These are phyloP conservation scores for Aspergillus spinulosporus DNA, from an alignment of 2,329 filamentous ascomycete species.

Conservation along the genomic window DNA sequence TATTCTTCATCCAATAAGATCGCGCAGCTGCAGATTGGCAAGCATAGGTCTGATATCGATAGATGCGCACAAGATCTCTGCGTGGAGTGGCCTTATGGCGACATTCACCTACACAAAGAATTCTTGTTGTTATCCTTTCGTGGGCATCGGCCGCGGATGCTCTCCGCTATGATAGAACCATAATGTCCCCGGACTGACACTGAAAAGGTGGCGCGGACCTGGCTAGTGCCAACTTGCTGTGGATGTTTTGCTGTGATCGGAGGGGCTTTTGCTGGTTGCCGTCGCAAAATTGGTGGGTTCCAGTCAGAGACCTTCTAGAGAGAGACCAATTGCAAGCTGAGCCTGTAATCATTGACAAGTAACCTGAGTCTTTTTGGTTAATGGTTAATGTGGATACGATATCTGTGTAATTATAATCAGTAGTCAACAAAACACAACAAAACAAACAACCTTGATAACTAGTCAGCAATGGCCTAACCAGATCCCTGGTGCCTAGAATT, in stretches of 20 bases:
- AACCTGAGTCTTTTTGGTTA: not conserved
- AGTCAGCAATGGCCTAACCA: not conserved
- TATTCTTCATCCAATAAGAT: too few species aligned
- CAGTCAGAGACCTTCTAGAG: conserved; percentile 32
- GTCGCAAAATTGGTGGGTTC: not conserved
- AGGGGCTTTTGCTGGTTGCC: conserved; percentile 30
- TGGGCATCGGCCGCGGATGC: too few species aligned
- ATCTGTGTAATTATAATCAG: not conserved
- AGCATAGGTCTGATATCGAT: too few species aligned
- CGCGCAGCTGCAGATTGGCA: too few species aligned
- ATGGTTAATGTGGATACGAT: not conserved
- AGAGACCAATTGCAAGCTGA: conserved; percentile 47
- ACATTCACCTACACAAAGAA: too few species aligned
- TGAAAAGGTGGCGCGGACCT: conserved; percentile 36
- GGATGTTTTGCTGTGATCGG: conserved; percentile 47
- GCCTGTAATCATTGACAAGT: conserved; percentile 23
- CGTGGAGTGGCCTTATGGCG: too few species aligned
- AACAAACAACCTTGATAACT: not conserved
- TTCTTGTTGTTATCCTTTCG: too few species aligned
- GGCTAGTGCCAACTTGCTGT: conserved; percentile 30
- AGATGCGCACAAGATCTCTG: too few species aligned
- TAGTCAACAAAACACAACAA: not conserved
- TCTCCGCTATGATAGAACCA: too few species aligned
- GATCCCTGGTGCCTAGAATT: conserved; percentile 1
- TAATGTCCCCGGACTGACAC: conserved; percentile 41